Evolutionary conservation across 139 green algal genomes (phyloP).

Genomic region (Chlorella sorokiniana): DNA sequence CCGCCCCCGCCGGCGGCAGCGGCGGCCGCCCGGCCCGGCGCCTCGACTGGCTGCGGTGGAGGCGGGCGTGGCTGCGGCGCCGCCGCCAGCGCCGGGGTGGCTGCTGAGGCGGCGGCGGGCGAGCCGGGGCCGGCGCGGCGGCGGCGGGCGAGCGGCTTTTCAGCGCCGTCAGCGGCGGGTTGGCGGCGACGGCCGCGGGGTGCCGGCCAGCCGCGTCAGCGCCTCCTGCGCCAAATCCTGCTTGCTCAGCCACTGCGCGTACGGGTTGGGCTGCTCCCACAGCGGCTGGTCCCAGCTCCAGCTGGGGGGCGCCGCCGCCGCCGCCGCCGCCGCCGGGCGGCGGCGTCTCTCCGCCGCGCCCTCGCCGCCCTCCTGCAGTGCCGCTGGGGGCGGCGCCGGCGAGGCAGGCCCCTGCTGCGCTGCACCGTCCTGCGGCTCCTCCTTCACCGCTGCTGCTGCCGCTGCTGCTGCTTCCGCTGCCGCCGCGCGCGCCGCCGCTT

Average conservation of each 20-base stretch:
- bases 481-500: background rate
- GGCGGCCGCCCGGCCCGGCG: slow-evolving; percentile 5
- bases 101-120: background rate
- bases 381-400: background rate
- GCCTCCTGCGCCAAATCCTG: slow-evolving; percentile 30
- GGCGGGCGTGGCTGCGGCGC: background rate
- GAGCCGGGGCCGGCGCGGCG: background rate
- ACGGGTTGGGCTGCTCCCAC: slow-evolving; percentile 40
- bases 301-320: background rate
- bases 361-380: background rate
- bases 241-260: slow-evolving; percentile 37
- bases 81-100: background rate
- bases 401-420: background rate
- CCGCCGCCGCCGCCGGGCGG: background rate
- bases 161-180: slow-evolving; percentile 4
- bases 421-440: background rate
- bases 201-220: slow-evolving; percentile 3
- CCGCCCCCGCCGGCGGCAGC: background rate
- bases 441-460: background rate
- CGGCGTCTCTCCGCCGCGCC: background rate
- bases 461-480: background rate
- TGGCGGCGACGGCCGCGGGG: background rate
- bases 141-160: background rate
- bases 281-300: slow-evolving; percentile 32
- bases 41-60: background rate